Base-by-base conservation (phyloP, 2,329 filamentous ascomycete genomes). In the Aschersonia sp. region DNA sequence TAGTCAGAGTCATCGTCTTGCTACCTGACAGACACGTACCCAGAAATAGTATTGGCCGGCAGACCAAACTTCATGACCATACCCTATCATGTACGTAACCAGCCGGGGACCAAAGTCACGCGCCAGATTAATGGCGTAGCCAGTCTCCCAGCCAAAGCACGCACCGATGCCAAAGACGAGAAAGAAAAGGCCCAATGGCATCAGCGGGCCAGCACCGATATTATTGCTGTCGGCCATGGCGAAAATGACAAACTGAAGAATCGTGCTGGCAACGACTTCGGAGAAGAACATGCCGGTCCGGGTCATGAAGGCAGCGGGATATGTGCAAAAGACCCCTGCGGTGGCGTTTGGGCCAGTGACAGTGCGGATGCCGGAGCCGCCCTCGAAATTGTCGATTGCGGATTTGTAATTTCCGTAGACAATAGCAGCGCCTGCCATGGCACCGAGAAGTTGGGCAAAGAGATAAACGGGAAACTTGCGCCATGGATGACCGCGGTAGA, bases 111-210 rank as follows among this genome's bases (percentile, higher is more conserved):
- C 80, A 57, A 87, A 83, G 53, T 87, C 83, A 61, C 83, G 72
- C 37, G 81, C 83, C 41, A 84, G 62, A 56, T 87, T 87, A 53
- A 86, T 84, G 12, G 82, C 83, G 62, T 84, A 87, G 39, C 83
- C 82, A 1, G 83, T 87, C 60, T 87, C 76, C 80, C 80, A 86
- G 6, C 83, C 83, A 55, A 84, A 86, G 58, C 79, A 83, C 32
- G 79, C 78, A 14, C 81, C 82, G 29, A 87, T 77, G 6, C 81
- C 83, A 57, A 86, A 86, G 51, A 87, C 79, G 44, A 86, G 66
- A 62, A 86, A 85, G 64, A 85, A 83, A 5, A 86, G 63, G 6
- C 68, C 74, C 2, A 87, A 63, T 0, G 81, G 79, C 49, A 76
- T 69, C 47, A 66, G 50, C 1, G 70, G 66, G 0, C 77, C 76